phyloP scores from a whole-genome alignment of 495 filamentous ascomycete species.

The Talaromyces borbonicus region DNA sequence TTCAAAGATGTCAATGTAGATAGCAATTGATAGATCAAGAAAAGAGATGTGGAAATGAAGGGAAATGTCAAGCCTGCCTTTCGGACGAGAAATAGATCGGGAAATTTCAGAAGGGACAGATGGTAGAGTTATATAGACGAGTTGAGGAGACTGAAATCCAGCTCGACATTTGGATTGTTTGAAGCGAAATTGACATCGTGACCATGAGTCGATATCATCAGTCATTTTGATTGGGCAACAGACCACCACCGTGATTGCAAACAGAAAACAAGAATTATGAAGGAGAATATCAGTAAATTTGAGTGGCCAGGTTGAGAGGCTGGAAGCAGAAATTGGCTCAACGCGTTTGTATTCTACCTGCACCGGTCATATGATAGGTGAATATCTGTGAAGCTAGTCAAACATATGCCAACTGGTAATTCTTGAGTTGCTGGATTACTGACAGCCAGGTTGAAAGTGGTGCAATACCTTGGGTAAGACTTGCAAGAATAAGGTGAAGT shows the following conservation, averaged over 20 bases:
- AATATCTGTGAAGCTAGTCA: too few relatives aligned
- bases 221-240: background rate
- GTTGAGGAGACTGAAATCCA: background rate
- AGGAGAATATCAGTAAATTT: background rate
- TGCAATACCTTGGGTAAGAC: too few relatives aligned
- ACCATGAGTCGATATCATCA: background rate
- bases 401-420: too few relatives aligned
- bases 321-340: background rate
- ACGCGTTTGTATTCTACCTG: too few relatives aligned
- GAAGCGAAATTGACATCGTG: background rate
- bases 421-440: too few relatives aligned
- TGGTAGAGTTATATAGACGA: background rate
- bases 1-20: background rate
- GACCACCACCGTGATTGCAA: background rate
- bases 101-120: background rate
- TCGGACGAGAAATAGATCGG: too few relatives aligned
- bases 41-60: background rate
- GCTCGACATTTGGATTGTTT: background rate
- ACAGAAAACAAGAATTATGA: background rate
- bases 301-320: background rate
- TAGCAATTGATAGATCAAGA: conserved; percentile 4
- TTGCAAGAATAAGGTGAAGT: too few relatives aligned
- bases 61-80: background rate
- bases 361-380: too few relatives aligned
- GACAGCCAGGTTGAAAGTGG: too few relatives aligned